phyloP scores from a whole-genome alignment of 345 rosid species.

The Anacardium occidentale region DNA sequence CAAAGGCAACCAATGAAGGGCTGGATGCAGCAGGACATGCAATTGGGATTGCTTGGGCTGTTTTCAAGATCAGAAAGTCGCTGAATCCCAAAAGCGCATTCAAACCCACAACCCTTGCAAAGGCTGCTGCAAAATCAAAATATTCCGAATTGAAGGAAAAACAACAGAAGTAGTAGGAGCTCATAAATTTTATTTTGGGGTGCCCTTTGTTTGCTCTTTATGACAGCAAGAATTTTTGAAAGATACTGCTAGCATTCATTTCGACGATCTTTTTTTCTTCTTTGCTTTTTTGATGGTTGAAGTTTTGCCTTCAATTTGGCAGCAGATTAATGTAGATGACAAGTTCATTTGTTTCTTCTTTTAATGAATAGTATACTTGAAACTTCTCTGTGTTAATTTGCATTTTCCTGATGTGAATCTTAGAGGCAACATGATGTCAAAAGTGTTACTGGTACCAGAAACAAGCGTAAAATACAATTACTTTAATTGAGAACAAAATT shows the following conservation, averaged over 20 bases:
- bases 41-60: slow-evolving; percentile 90
- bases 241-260: not conserved
- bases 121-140: slow-evolving; percentile 56
- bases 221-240: not conserved
- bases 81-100: slow-evolving; percentile 72
- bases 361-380: not conserved
- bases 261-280: no score
- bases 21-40: slow-evolving; percentile 90
- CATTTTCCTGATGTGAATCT: not conserved
- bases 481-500: not conserved
- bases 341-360: not conserved
- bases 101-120: slow-evolving; percentile 66
- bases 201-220: not conserved
- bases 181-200: not conserved
- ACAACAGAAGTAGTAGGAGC: slow-evolving; percentile 25
- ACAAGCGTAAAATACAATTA: no score
- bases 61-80: slow-evolving; percentile 85
- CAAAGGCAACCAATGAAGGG: slow-evolving; percentile 62
- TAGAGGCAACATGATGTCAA: not conserved
- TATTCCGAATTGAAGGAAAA: slow-evolving; percentile 44
- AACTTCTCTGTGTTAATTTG: not conserved
- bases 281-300: no score
- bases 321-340: not conserved
- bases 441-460: no score
- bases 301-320: not conserved